These are phyloP conservation scores for Aspergillus fructus DNA, from an alignment of 2,329 filamentous ascomycete genomes.

Conservation along the genomic window DNA sequence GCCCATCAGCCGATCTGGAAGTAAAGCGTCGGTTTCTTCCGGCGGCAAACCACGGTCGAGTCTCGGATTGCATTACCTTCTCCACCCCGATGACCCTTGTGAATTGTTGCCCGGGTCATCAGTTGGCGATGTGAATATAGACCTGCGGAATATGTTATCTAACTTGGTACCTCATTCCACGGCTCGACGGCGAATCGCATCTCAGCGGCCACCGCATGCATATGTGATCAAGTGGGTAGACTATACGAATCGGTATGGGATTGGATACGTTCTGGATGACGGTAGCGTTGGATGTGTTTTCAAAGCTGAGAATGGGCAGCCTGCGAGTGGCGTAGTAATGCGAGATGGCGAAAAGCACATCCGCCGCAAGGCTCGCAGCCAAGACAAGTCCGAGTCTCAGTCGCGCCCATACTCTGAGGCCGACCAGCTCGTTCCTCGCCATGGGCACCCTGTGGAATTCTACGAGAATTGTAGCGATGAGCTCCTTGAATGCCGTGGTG, in stretches of 20 bases:
- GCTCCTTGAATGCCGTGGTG: slow-evolving; percentile 30
- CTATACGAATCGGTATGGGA: slow-evolving; percentile 53
- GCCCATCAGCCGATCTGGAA: slow-evolving; percentile 25
- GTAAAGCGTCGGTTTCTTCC: slow-evolving; percentile 25
- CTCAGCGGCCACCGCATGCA: slow-evolving; percentile 37
- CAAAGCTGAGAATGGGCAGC: slow-evolving; percentile 45
- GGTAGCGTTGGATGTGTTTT: slow-evolving; percentile 52
- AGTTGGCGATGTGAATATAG: slow-evolving; percentile 39
- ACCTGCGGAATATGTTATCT: slow-evolving; percentile 39
- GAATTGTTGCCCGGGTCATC: slow-evolving; percentile 40
- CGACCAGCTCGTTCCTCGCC: slow-evolving; percentile 45
- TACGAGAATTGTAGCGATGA: slow-evolving; percentile 46
- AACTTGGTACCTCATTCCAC: slow-evolving; percentile 34
- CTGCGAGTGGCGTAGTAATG: slow-evolving; percentile 47
- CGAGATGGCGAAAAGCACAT: slow-evolving; percentile 49
- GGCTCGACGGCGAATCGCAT: slow-evolving; percentile 30
- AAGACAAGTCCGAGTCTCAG: slow-evolving; percentile 29
- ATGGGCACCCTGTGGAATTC: slow-evolving; percentile 46
- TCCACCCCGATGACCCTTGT: slow-evolving; percentile 38
- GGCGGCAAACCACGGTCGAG: slow-evolving; percentile 34
- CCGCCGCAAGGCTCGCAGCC: slow-evolving; percentile 43
- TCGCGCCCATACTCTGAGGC: slow-evolving; percentile 38
- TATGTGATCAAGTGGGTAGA: slow-evolving; percentile 56
- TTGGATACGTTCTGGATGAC: slow-evolving; percentile 53
- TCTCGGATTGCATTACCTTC: slow-evolving; percentile 37